Evolutionary conservation across 2,329 filamentous ascomycete genomes (phyloP).

Genomic region (Achaetomium macrosporum): DNA sequence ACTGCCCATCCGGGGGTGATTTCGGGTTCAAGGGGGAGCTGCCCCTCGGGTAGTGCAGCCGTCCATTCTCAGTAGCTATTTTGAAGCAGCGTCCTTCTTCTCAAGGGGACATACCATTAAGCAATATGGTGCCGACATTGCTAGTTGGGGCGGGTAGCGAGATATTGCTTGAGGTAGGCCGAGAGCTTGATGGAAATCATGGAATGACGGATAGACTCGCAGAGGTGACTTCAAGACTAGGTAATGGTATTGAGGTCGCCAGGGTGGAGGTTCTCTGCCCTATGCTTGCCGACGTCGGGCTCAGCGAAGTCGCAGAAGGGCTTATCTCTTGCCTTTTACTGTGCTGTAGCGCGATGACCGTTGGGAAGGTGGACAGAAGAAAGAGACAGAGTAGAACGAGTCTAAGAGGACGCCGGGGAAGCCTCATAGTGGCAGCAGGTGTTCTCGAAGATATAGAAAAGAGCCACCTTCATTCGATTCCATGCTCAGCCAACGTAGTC

Average conservation of each 20-base stretch:
- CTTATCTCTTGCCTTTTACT: conserved; percentile 14
- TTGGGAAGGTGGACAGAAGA: conserved; percentile 9
- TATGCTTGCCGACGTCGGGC: conserved; percentile 4
- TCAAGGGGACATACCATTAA: conserved; percentile 24
- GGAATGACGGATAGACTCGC: background rate
- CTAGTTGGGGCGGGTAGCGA: conserved; percentile 6
- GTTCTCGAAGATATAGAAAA: background rate
- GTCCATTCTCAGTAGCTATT: background rate
- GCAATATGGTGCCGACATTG: conserved; percentile 20
- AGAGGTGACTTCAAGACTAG: background rate
- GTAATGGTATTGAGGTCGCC: background rate
- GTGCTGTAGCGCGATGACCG: conserved; percentile 1
- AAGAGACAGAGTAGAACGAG: conserved; percentile 20
- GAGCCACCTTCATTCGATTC: background rate
- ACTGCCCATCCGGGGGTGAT: conserved; percentile 80
- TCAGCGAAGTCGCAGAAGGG: background rate
- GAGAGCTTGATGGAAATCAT: background rate
- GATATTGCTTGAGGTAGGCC: background rate
- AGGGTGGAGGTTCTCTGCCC: background rate
- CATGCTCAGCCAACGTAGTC: background rate
- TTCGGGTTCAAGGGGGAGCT: conserved; percentile 64
- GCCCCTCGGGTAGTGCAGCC: conserved; percentile 44
- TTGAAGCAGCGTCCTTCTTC: too few species aligned
- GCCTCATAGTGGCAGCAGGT: conserved; percentile 3
- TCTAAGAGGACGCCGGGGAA: background rate